Conservation (phyloP, 2,329 filamentous ascomycete species). For the Bipolaris cookei region DNA sequence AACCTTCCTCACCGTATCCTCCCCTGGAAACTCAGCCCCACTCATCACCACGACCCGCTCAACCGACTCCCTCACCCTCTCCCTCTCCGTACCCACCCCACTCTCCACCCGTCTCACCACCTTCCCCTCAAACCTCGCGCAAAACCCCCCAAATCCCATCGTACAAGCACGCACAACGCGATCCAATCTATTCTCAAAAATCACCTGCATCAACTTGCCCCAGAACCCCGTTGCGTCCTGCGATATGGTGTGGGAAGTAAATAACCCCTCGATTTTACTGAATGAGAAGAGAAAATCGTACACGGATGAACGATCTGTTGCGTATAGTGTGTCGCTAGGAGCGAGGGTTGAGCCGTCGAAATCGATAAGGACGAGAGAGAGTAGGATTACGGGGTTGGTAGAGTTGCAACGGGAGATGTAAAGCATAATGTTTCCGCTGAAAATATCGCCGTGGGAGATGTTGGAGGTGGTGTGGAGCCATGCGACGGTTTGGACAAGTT, state of each 20-base stretch:
- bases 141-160: not conserved
- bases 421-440: conserved; percentile 3
- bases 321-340: not conserved
- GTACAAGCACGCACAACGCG: not conserved
- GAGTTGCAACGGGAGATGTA: not conserved
- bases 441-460: not conserved
- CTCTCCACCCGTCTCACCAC: not conserved
- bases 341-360: not conserved
- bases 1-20: not conserved
- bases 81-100: not conserved
- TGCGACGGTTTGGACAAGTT: not conserved
- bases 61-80: not conserved
- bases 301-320: not conserved
- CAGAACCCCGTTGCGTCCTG: not conserved
- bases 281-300: not conserved
- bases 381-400: not conserved
- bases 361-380: not conserved
- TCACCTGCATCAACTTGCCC: not conserved
- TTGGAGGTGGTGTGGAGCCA: not conserved
- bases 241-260: not conserved
- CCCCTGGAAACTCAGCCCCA: not conserved
- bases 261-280: too few species aligned
- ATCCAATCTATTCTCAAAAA: not conserved
- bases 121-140: not conserved
- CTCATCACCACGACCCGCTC: not conserved